phyloP scores from a whole-genome alignment of 805 yeast genomes.

The Cephaloascus albidus region DNA sequence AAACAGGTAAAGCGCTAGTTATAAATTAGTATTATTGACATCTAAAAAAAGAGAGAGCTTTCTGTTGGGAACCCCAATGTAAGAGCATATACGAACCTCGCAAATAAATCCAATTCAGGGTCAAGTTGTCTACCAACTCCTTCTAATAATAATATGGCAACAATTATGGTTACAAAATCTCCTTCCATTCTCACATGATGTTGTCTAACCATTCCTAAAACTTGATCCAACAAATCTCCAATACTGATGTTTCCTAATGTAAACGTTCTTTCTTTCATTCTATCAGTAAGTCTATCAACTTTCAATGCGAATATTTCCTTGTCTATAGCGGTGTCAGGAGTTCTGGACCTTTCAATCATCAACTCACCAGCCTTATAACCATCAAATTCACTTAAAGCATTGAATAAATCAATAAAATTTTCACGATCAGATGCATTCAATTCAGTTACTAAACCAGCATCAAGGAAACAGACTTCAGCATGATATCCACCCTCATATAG shows the following conservation, averaged over 20 bases:
- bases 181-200: slow-evolving; percentile 98
- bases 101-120: slow-evolving; percentile 88
- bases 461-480: slow-evolving; percentile 86
- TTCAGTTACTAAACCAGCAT: slow-evolving; percentile 91
- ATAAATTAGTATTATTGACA: background rate
- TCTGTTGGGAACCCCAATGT: slow-evolving; percentile 32
- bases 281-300: slow-evolving; percentile 73
- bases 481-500: slow-evolving; percentile 52
- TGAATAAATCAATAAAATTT: slow-evolving; percentile 84
- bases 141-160: slow-evolving; percentile 82
- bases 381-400: slow-evolving; percentile 82
- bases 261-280: slow-evolving; percentile 81
- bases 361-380: slow-evolving; percentile 93
- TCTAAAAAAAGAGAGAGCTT: slow-evolving; percentile 3
- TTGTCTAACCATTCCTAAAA: slow-evolving; percentile 80
- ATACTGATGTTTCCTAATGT: slow-evolving; percentile 87
- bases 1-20: slow-evolving; percentile 68
- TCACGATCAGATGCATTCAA: slow-evolving; percentile 66
- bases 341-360: slow-evolving; percentile 89
- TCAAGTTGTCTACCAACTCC: slow-evolving; percentile 94
- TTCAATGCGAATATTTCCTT: slow-evolving; percentile 80
- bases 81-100: slow-evolving; percentile 72
- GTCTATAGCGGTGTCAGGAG: slow-evolving; percentile 87
- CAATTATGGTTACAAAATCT: slow-evolving; percentile 91
- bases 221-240: slow-evolving; percentile 82